phyloP scores from a whole-genome alignment of 129 eudicot species.

The Deinandra increscens region DNA sequence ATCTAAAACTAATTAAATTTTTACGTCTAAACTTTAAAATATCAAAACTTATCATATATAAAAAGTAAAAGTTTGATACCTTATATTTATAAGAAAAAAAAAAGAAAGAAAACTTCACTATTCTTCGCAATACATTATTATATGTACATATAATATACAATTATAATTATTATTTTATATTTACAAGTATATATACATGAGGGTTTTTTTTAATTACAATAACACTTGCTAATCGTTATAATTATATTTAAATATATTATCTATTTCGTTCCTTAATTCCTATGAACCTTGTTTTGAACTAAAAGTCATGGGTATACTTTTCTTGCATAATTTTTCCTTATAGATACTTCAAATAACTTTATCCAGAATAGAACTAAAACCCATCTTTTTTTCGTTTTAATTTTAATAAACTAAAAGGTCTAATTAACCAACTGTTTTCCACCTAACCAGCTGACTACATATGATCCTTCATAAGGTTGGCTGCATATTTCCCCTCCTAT shows the following conservation, averaged over 20 bases:
- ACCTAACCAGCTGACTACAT: constrained; percentile 8
- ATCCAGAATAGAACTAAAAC: neutral
- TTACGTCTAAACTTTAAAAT: too few species aligned
- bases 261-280: neutral
- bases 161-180: too few species aligned
- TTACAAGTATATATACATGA: too few species aligned
- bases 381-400: neutral
- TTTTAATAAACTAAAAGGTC: neutral
- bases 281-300: neutral
- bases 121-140: too few species aligned
- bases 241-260: neutral
- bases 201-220: neutral
- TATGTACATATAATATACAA: too few species aligned
- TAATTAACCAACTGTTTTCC: neutral
- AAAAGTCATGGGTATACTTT: constrained; percentile 18
- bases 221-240: neutral
- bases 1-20: too few species aligned
- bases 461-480: constrained; percentile 10
- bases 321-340: neutral
- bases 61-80: too few species aligned
- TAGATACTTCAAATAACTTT: neutral
- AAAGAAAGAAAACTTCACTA: too few species aligned
- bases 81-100: too few species aligned
- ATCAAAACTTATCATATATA: too few species aligned
- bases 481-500: constrained; percentile 34